These are phyloP conservation scores for Lotmaria passim DNA, from an alignment of 208 protist genomes.

Conservation along the genomic window DNA sequence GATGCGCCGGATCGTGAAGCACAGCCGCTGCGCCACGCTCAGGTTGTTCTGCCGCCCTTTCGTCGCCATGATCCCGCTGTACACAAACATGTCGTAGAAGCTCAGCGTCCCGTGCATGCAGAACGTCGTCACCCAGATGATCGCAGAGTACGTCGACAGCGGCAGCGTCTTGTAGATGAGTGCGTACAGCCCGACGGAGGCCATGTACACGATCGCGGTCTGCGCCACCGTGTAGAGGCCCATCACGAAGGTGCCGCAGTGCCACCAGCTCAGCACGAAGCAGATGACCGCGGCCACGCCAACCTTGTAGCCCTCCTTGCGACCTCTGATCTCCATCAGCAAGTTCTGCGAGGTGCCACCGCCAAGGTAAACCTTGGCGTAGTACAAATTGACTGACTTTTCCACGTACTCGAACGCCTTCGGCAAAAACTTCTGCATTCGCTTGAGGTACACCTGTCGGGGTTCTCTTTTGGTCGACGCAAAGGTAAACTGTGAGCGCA, in stretches of 20 bases:
- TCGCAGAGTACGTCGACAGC: slow-evolving; percentile 46
- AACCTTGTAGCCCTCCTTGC: slow-evolving; percentile 49
- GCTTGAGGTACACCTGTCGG: slow-evolving; percentile 6
- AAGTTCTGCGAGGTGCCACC: slow-evolving; percentile 41
- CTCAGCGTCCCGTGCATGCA: slow-evolving; percentile 60
- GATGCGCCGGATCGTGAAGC: slow-evolving; percentile 52
- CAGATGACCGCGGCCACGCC: slow-evolving; percentile 42
- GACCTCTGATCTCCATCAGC: slow-evolving; percentile 23
- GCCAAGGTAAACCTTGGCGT: slow-evolving; percentile 36
- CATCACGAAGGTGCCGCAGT: slow-evolving; percentile 46
- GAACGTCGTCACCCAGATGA: slow-evolving; percentile 63
- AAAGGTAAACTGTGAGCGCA: slow-evolving; percentile 47
- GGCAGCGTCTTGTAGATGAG: slow-evolving; percentile 46
- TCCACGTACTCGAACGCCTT: slow-evolving; percentile 19
- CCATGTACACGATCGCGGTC: slow-evolving; percentile 44
- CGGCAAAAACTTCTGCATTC: slow-evolving; percentile 26
- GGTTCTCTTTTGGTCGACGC: slow-evolving; percentile 21
- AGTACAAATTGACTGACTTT: not conserved
- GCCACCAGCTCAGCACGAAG: slow-evolving; percentile 41
- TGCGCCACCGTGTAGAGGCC: slow-evolving; percentile 45
- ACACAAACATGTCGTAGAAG: slow-evolving; percentile 75
- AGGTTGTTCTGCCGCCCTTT: slow-evolving; percentile 66
- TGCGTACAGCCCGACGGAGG: slow-evolving; percentile 43
- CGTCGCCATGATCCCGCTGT: slow-evolving; percentile 62
- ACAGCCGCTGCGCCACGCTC: slow-evolving; percentile 64